A percentile compares a stretch with the other conserved stretches of the same genome.
Conservation (phyloP, 176 grass and related monocot genomes). For the Thalia dealbata region DNA sequence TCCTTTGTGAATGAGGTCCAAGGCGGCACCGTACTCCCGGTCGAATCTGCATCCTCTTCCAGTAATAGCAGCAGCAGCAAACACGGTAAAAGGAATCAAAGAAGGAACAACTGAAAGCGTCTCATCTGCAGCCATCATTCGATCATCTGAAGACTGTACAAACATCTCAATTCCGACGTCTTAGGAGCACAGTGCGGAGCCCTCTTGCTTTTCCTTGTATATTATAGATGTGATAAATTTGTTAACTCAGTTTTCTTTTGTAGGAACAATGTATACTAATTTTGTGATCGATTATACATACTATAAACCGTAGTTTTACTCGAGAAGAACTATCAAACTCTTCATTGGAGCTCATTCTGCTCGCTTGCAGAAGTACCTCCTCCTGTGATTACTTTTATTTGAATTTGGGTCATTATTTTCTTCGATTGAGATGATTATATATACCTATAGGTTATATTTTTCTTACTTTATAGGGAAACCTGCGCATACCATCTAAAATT, state of each 20-base stretch:
- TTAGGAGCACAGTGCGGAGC: background rate
- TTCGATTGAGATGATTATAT: background rate
- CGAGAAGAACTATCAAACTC: too few relatives aligned
- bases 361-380: background rate
- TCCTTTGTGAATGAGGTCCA: slow-evolving; percentile 27
- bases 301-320: too few relatives aligned
- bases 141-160: background rate
- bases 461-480: too few relatives aligned
- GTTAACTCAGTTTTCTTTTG: too few relatives aligned
- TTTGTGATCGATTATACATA: too few relatives aligned
- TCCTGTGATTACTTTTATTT: background rate
- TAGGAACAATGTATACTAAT: too few relatives aligned
- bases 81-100: slow-evolving; percentile 17
- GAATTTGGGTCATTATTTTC: background rate
- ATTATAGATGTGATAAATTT: background rate
- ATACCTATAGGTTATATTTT: too few relatives aligned
- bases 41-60: slow-evolving; percentile 22
- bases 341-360: background rate
- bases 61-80: slow-evolving; percentile 10
- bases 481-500: too few relatives aligned
- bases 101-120: slow-evolving; percentile 12
- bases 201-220: background rate
- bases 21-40: slow-evolving; percentile 24
- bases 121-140: background rate
- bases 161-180: background rate